Conservation (phyloP, 2,329 filamentous ascomycete species). For the Aspergillus floridensis region DNA sequence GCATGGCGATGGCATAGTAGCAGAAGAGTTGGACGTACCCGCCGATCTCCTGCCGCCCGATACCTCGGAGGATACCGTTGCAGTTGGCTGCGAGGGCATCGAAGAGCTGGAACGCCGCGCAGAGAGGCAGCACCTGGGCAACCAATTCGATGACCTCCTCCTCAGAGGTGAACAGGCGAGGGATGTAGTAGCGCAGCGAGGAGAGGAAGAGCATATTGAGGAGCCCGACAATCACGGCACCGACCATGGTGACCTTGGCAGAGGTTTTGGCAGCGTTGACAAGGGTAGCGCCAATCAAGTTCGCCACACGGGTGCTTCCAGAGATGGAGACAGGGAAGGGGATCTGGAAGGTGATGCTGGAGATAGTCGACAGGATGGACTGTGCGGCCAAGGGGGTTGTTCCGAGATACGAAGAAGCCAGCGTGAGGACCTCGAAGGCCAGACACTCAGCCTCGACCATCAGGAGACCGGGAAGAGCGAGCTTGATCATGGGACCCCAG, state of each 20-base stretch:
- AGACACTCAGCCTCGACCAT: constrained; percentile 95
- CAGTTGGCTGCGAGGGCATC: constrained; percentile 77
- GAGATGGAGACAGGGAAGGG: constrained; percentile 91
- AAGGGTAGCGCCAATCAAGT: constrained; percentile 83
- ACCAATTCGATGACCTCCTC: constrained; percentile 66
- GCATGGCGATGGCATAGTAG: constrained; percentile 84
- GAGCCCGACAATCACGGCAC: constrained; percentile 68
- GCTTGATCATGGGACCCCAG: constrained; percentile 80
- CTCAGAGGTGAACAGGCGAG: constrained; percentile 74
- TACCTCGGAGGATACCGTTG: constrained; percentile 79
- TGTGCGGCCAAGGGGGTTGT: constrained; percentile 81
- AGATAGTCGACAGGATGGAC: constrained; percentile 75
- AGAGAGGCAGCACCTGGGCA: constrained; percentile 70
- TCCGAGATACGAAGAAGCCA: constrained; percentile 77
- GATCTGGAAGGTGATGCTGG: constrained; percentile 80
- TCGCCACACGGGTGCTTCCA: constrained; percentile 82
- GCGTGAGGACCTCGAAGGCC: constrained; percentile 85
- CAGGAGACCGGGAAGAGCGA: constrained; percentile 82
- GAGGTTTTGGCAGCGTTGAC: constrained; percentile 76
- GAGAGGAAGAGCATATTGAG: constrained; percentile 73
- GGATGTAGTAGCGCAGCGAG: constrained; percentile 68
- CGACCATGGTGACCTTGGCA: constrained; percentile 70
- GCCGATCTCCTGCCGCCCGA: constrained; percentile 85
- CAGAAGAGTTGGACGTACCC: constrained; percentile 83
- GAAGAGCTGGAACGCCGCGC: constrained; percentile 85